phyloP scores from a whole-genome alignment of 176 grass and related monocot genomes.

The Eragrostis curvula region DNA sequence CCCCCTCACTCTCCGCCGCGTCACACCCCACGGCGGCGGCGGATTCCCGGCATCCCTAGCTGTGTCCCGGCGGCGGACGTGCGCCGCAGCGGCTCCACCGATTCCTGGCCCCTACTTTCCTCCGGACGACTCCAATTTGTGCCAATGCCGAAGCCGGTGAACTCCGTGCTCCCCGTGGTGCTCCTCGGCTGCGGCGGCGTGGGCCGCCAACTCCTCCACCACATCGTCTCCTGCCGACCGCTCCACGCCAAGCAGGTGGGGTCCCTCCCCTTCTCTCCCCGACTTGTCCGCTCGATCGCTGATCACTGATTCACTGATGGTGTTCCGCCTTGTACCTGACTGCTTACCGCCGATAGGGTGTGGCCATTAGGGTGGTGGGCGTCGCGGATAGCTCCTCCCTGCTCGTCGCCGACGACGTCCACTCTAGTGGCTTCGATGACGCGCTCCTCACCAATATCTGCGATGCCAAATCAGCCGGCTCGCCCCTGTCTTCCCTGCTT shows the following conservation, averaged over 20 bases:
- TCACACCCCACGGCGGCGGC: not conserved
- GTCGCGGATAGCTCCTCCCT: constrained; percentile 78
- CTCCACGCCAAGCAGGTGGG: constrained; percentile 74
- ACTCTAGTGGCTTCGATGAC: constrained; percentile 63
- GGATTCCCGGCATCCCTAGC: not conserved
- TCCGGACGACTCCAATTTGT: constrained; percentile 15
- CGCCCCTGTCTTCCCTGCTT: constrained; percentile 66
- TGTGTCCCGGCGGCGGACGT: not conserved
- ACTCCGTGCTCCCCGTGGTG: constrained; percentile 62
- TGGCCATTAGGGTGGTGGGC: constrained; percentile 75
- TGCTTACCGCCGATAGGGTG: constrained; percentile 47
- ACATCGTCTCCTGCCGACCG: constrained; percentile 68
- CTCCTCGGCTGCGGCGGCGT: constrained; percentile 93
- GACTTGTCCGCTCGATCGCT: not conserved
- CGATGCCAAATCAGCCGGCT: constrained; percentile 63
- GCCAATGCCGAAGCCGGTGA: constrained; percentile 30
- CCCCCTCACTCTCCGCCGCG: not conserved
- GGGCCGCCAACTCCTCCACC: constrained; percentile 79
- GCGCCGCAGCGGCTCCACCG: not conserved
- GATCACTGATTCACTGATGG: constrained; percentile 13
- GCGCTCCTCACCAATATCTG: constrained; percentile 71
- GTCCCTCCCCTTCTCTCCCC: not conserved
- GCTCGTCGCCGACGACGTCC: constrained; percentile 64
- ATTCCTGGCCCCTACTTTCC: not conserved
- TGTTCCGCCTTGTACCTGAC: not conserved